Base-by-base conservation (phyloP, 352 stramenopile species). In the Pseudoperonospora humuli region DNA sequence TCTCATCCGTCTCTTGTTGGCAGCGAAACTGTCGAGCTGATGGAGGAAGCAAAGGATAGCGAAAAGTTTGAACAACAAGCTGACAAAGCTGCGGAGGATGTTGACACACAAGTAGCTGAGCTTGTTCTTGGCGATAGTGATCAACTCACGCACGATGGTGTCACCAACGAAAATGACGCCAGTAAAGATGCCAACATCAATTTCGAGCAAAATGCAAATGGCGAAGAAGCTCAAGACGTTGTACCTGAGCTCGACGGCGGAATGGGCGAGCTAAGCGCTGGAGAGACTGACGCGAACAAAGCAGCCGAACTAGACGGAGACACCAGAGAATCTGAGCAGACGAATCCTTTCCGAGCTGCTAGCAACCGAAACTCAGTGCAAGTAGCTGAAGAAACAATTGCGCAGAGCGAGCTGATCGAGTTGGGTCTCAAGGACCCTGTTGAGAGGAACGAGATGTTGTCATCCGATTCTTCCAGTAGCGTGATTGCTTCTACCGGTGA, bases 361-460 rank as follows among this genome's bases (percentile, higher is more conserved):
- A 23, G 7, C 8, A 17, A 6, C 6, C 36, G 39, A 49, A 31
- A 50, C 11, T n/a, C 25, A 13, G 36, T 32, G 6, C 39, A 39
- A 29, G 15, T 39, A 20, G n/a, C 24, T 38, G 38, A 24, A 8
- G 20, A 29, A 25, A 13, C 33, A 4, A 6, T 7, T 34, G 9
- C 17, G 9, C 32, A 6, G 7, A 36, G 31, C 18, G 34, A 26
- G 19, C 19, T 57, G n/a, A 25, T 42, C 8, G 39, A 62, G 27
- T 34, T 52, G 21, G 15, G 50, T 35, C n/a, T 54, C 14, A 19
- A 19, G 9, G 26, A 38, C 7, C 7, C 34, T 11, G 31, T 38
- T 5, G 13, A 17, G 29, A 7, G 25, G 18, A 19, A 24, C 24
- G 18, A 33, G n/a, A 7, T 39, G 14, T 11, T 38, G 1, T 31